Conservation (phyloP, 1,284 basidiomycete species). For the Rhodotorula sp. region DNA sequence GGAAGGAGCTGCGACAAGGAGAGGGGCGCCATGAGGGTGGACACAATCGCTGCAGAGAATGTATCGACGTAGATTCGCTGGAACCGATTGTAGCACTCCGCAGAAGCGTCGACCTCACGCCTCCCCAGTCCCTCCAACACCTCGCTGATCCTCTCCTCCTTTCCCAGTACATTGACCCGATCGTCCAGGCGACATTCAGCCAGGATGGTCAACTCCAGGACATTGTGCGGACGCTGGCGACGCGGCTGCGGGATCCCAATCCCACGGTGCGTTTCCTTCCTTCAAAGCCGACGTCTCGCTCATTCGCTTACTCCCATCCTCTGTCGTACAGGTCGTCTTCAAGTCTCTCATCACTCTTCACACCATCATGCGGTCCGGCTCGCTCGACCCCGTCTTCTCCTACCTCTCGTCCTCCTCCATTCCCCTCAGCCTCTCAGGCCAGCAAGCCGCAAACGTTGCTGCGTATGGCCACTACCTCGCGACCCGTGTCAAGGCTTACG, state of each 20-base stretch:
- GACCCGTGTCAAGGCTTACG: conserved; percentile 80
- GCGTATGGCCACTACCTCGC: conserved; percentile 89
- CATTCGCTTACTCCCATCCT: conserved; percentile 50
- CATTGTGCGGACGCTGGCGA: conserved; percentile 80
- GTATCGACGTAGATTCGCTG: no score
- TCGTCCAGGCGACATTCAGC: conserved; percentile 90
- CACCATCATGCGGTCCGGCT: conserved; percentile 89
- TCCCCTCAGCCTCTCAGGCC: conserved; percentile 36
- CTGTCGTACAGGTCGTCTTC: conserved; percentile 76
- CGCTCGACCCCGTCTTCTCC: conserved; percentile 80
- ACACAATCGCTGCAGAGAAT: no score
- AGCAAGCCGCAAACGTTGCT: conserved; percentile 78
- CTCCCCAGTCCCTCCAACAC: no score
- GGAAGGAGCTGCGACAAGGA: no score
- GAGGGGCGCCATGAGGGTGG: no score
- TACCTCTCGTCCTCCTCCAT: conserved; percentile 26
- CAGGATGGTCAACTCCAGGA: conserved; percentile 89
- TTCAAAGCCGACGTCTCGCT: background rate
- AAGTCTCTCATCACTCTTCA: conserved; percentile 94
- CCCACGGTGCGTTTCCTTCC: conserved; percentile 64
- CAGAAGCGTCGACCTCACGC: no score
- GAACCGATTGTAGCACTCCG: no score
- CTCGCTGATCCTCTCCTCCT: background rate
- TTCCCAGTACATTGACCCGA: conserved; percentile 67
- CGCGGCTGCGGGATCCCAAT: conserved; percentile 84